Evolutionary conservation across 345 rosid species (phyloP).

Genomic region (Moringa oleifera): DNA sequence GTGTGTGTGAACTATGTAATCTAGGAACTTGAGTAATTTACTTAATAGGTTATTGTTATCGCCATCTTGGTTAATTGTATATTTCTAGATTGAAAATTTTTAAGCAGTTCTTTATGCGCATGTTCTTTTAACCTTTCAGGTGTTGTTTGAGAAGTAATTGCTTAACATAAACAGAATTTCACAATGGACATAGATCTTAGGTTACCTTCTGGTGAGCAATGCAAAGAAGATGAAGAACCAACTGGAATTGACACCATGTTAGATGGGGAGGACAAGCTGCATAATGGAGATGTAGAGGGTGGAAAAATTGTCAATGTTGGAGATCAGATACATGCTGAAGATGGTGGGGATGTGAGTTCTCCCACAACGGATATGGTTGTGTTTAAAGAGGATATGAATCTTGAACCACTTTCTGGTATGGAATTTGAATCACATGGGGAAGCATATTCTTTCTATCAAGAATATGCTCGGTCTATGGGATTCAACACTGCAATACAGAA

Average conservation of each 20-base stretch:
- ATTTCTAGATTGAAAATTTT: background rate
- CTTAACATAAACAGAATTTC: constrained; percentile 9
- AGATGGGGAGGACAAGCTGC: constrained; percentile 37
- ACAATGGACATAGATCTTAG: constrained; percentile 56
- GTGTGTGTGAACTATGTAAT: too few relatives aligned
- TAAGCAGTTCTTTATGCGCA: constrained; percentile 1
- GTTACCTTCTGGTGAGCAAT: constrained; percentile 62
- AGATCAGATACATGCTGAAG: constrained; percentile 30
- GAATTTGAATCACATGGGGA: constrained; percentile 67
- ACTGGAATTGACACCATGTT: constrained; percentile 39
- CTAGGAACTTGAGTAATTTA: too few relatives aligned
- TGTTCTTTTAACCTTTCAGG: constrained; percentile 12
- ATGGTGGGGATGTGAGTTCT: constrained; percentile 26
- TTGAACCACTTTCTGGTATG: constrained; percentile 60
- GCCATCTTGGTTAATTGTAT: too few relatives aligned
- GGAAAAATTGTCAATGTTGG: constrained; percentile 32
- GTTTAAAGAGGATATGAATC: constrained; percentile 37
- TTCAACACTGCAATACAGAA: constrained; percentile 66
- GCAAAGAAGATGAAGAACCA: constrained; percentile 43
- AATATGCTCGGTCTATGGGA: constrained; percentile 61
- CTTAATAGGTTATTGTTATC: too few relatives aligned
- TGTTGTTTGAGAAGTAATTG: constrained; percentile 17
- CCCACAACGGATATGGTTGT: constrained; percentile 25
- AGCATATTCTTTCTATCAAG: constrained; percentile 68
- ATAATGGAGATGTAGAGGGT: constrained; percentile 31